Evolutionary conservation across 2,329 filamentous ascomycete species (phyloP).

Genomic region (Tolypocladium paradoxum): DNA sequence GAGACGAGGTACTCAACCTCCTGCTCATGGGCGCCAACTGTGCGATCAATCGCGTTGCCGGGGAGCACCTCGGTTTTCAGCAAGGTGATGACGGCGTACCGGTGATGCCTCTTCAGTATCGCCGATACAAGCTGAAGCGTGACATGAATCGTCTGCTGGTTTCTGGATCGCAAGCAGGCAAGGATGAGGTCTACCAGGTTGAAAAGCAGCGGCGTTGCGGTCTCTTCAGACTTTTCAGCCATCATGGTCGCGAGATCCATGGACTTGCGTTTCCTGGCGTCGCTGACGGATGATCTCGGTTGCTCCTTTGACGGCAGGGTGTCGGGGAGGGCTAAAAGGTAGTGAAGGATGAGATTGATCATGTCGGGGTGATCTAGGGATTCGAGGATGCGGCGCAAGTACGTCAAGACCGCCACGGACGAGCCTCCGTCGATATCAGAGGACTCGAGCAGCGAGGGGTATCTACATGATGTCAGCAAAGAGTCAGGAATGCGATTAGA

Average conservation of each 20-base stretch:
- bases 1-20: constrained; percentile 63
- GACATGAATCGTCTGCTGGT: constrained; percentile 80
- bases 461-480: constrained; percentile 31
- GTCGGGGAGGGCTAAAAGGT: constrained; percentile 74
- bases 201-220: constrained; percentile 75
- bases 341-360: constrained; percentile 86
- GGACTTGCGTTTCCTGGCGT: constrained; percentile 74
- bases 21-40: constrained; percentile 62
- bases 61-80: constrained; percentile 54
- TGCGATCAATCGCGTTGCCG: constrained; percentile 46
- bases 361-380: constrained; percentile 88
- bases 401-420: constrained; percentile 89
- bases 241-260: constrained; percentile 76
- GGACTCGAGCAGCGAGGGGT: constrained; percentile 90
- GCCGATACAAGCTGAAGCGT: constrained; percentile 80
- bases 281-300: constrained; percentile 45
- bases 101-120: constrained; percentile 77
- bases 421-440: constrained; percentile 96
- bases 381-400: constrained; percentile 82
- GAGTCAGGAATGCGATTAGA: too few species aligned
- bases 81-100: constrained; percentile 70
- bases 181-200: constrained; percentile 86
- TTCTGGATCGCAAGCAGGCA: constrained; percentile 72
- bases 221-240: constrained; percentile 60
- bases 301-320: constrained; percentile 22